Base-by-base conservation (phyloP, 2,329 filamentous ascomycete genomes). In the Blastomyces silverae region DNA sequence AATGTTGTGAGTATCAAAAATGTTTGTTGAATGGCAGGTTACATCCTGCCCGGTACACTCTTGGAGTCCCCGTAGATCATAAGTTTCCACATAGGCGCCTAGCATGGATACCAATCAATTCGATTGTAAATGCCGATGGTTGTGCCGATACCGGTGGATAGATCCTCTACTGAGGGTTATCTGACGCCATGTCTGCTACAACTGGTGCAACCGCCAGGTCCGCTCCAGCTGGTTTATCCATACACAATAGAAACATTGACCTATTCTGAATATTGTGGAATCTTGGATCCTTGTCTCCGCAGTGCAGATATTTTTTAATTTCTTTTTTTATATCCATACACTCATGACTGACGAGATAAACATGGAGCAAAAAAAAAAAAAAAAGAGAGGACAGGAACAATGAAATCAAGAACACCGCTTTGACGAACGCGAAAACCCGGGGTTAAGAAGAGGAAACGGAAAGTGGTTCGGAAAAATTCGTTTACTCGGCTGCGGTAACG, bases 401-500 rank as follows among this genome's bases (percentile, higher is more conserved):
- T 10, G 34, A 57, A 70, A 70, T 71, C 69, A 71, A 58, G 73
- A 56, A 63, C 37, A 63, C 62, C 62, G 52, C 52, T 58, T 46
- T 73, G 58, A 61, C 44, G 44, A 61, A 50, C 58, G 31, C 42
- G 25, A 42, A 50, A 61, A 50, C 58, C 58, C 75, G 74, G 73
- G 72, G 76, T 71, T 71, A 71, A 70, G 63, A 68, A 68, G 44
- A 62, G 64, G 25, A 56, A 58, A 71, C 69, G 69, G 67, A 71
- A 70, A 52, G 63, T 67, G 52, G 53, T 57, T 58, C 55, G 28
- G 46, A 68, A 28, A 69, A 69, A 71, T 69, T 70, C 70, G 71
- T 78, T 78, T 78, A 78, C 75, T 79, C 61, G 34, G 61, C 76
- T 69, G 77, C 77, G 73, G 76, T 74, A 69, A 78, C 76, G 72